A percentile compares a stretch with the other conserved stretches of the same genome.
These are phyloP conservation scores for Lactarius hatsudake DNA, from an alignment of 768 basidiomycete species.

Conservation along the genomic window DNA sequence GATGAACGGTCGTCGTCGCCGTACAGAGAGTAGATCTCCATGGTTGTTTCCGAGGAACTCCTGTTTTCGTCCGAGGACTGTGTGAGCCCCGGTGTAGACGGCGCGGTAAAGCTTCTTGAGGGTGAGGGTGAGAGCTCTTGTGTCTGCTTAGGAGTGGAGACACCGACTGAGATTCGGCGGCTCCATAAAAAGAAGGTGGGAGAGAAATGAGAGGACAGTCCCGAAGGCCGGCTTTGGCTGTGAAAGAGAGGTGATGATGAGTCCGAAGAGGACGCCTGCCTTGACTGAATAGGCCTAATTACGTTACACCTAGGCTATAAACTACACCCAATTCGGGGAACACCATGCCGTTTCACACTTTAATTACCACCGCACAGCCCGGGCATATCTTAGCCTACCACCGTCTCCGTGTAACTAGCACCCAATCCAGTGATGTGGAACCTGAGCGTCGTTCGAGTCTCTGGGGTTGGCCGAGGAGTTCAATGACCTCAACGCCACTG, in stretches of 20 bases:
- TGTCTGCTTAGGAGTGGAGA: conserved; percentile 6
- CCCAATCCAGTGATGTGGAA: too few species aligned
- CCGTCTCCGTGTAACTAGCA: too few species aligned
- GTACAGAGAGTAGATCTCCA: conserved; percentile 89
- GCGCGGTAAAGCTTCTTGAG: conserved; percentile 13
- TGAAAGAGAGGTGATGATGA: conserved; percentile 1
- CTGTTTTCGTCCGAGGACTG: conserved; percentile 41
- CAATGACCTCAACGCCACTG: conserved; percentile 75
- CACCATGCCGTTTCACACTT: too few species aligned
- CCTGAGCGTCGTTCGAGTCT: conserved; percentile 50
- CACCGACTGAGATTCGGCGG: conserved; percentile 24
- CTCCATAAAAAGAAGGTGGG: conserved; percentile 21
- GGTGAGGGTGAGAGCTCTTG: conserved; percentile 16
- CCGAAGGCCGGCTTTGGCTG: conserved; percentile 11
- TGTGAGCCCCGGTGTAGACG: conserved; percentile 38
- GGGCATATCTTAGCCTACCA: too few species aligned
- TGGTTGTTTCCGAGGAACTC: conserved; percentile 67
- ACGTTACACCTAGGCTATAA: not conserved
- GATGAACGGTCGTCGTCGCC: conserved; percentile 46
- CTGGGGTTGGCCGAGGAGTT: conserved; percentile 58
- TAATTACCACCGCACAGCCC: too few species aligned
- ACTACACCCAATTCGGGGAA: too few species aligned
- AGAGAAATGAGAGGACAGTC: too few species aligned
- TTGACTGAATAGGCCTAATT: not conserved
- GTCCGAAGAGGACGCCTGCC: not conserved